Percentiles rank a stretch among this genome's conserved stretches.
These are phyloP conservation scores for Poa pratensis DNA, from an alignment of 176 grass and related monocot species.

Conservation along the genomic window DNA sequence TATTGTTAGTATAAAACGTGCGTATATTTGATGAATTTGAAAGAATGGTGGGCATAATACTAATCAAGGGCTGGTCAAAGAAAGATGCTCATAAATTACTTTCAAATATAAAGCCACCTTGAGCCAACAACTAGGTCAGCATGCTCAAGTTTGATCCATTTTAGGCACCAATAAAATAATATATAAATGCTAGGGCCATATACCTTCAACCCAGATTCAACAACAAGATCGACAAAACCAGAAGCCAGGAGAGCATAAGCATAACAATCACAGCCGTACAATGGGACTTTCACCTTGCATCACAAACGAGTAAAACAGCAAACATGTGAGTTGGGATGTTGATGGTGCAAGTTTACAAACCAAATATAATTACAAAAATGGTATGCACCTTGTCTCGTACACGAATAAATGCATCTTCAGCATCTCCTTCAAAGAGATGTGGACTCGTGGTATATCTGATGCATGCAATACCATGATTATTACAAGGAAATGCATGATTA, in stretches of 20 bases:
- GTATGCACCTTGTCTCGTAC: slow-evolving; percentile 74
- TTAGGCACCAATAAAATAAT: not conserved
- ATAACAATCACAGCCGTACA: slow-evolving; percentile 98
- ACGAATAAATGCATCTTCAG: slow-evolving; percentile 78
- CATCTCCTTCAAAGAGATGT: slow-evolving; percentile 78
- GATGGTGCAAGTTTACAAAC: not conserved
- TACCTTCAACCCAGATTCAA: slow-evolving; percentile 97
- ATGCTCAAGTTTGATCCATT: slow-evolving; percentile 10
- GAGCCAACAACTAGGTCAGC: not conserved
- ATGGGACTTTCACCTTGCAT: slow-evolving; percentile 88
- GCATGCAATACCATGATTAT: slow-evolving; percentile 13
- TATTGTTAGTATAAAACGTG: slow-evolving; percentile 3
- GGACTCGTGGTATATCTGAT: slow-evolving; percentile 95
- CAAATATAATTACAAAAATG: slow-evolving; percentile 27
- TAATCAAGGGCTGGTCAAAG: not conserved
- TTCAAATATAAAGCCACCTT: not conserved
- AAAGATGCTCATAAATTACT: not conserved
- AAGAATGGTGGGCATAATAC: not conserved
- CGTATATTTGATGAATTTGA: not conserved
- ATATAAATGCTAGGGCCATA: slow-evolving; percentile 9
- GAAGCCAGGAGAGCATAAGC: slow-evolving; percentile 93
- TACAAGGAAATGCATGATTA: slow-evolving; percentile 6
- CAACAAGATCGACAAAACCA: slow-evolving; percentile 89
- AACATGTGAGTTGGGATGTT: slow-evolving; percentile 15
- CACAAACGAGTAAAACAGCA: slow-evolving; percentile 30